phyloP scores from a whole-genome alignment of 2,329 filamentous ascomycete genomes.

The Neurospora crassa region DNA sequence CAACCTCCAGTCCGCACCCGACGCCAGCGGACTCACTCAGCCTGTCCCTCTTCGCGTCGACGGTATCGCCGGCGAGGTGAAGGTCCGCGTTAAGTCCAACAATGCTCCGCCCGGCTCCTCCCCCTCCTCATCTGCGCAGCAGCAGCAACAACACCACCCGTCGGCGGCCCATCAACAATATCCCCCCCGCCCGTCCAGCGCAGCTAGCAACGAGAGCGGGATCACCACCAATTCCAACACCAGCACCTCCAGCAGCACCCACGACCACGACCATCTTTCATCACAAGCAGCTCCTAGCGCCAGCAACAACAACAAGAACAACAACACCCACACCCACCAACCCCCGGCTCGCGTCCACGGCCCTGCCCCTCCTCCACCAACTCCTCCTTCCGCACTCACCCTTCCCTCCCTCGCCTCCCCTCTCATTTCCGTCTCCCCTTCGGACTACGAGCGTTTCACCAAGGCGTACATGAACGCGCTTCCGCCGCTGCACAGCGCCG shows the following conservation, averaged over 20 bases:
- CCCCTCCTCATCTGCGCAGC: not conserved
- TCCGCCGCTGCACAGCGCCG: not conserved
- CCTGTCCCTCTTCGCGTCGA: slow-evolving; percentile 35
- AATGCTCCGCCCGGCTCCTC: slow-evolving; percentile 5
- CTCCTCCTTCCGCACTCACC: not conserved
- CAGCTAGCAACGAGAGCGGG: not conserved
- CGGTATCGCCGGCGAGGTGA: slow-evolving; percentile 46
- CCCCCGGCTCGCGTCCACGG: not conserved
- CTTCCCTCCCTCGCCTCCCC: not conserved
- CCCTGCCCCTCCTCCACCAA: not conserved
- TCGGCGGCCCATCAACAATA: not conserved
- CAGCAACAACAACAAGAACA: not conserved
- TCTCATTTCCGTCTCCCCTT: not conserved
- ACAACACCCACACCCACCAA: not conserved
- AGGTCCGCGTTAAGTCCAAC: slow-evolving; percentile 39
- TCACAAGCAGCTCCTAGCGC: not conserved
- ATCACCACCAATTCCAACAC: not conserved
- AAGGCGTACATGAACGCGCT: not conserved
- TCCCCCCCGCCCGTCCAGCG: not conserved
- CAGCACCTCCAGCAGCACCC: not conserved
- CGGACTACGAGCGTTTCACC: not conserved
- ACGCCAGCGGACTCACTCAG: slow-evolving; percentile 23
- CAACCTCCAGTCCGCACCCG: slow-evolving; percentile 14
- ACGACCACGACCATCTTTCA: not conserved
- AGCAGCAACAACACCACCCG: not conserved